Percentiles rank a stretch among this genome's conserved stretches.
These are phyloP conservation scores for Tolypocladium capitatum DNA, from an alignment of 2,329 filamentous ascomycete genomes.

Conservation along the genomic window DNA sequence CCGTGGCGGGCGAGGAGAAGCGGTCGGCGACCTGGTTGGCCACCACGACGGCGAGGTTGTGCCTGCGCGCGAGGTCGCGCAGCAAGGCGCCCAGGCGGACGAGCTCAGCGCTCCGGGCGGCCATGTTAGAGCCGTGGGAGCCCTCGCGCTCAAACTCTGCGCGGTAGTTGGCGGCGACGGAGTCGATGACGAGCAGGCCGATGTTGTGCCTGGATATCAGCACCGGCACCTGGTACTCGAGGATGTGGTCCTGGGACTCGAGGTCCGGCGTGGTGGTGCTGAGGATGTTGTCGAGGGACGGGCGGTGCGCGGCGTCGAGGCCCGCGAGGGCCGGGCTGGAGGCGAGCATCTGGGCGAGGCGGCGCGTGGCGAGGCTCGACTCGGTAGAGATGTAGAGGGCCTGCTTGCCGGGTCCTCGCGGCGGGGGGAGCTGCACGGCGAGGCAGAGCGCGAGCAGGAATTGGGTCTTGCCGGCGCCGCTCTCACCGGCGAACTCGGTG, in stretches of 20 bases:
- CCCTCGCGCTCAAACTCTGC: slow-evolving; percentile 64
- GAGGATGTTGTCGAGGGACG: slow-evolving; percentile 64
- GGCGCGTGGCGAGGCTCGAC: slow-evolving; percentile 65
- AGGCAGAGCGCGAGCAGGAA: slow-evolving; percentile 77
- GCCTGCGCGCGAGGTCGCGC: slow-evolving; percentile 57
- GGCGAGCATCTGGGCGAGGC: slow-evolving; percentile 66
- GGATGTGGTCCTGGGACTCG: slow-evolving; percentile 89
- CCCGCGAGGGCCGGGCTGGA: slow-evolving; percentile 46
- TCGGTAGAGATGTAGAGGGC: slow-evolving; percentile 93
- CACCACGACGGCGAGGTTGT: slow-evolving; percentile 75
- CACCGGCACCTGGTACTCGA: slow-evolving; percentile 83
- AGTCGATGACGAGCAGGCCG: slow-evolving; percentile 78
- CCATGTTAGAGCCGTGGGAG: slow-evolving; percentile 45
- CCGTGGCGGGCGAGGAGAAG: slow-evolving; percentile 33
- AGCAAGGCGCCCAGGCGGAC: slow-evolving; percentile 63
- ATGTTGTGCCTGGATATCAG: slow-evolving; percentile 63
- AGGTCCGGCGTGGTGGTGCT: slow-evolving; percentile 78
- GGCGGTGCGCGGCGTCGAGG: slow-evolving; percentile 16
- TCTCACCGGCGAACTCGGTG: slow-evolving; percentile 86
- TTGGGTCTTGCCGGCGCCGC: slow-evolving; percentile 90
- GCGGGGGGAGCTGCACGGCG: slow-evolving; percentile 66
- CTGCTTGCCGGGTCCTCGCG: slow-evolving; percentile 55
- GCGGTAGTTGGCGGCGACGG: slow-evolving; percentile 88
- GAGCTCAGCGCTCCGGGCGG: slow-evolving; percentile 63
- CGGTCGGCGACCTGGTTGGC: slow-evolving; percentile 93